Evolutionary conservation across 768 basidiomycete genomes (phyloP), one percentile per base, ranked within the genome.

Genomic region (Lenzites betulinus): DNA sequence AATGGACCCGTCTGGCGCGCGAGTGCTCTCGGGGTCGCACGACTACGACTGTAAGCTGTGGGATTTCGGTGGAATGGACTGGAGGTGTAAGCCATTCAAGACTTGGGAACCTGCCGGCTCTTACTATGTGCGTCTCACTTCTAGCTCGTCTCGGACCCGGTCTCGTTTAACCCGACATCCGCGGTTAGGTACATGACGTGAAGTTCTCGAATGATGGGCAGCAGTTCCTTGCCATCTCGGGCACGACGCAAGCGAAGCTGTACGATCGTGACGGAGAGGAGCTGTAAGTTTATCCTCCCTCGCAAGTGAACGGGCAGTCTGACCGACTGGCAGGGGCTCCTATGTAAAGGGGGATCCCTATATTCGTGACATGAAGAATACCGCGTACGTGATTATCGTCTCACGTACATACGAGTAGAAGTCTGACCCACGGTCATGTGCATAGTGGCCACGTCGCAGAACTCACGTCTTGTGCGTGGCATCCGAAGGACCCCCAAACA

Each of bases 51-150:
- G 90, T 75, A 98, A 98, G 77, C 75, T 99, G 54, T 99, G 96
- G 95, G 97, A 99, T 75, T 98, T 98, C 75, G 96, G 96, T 67
- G 97, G 97, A 16, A 99, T 99, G 97, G 90, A 92, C 70, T 78
- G 81, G 63, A 78, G 86, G 64, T 87, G 89, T 74, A 93, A 93
- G 74, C 95, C 97, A 16, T 98, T 99, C 84, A 92, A 95, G 77
- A 92, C 85, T 66, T 98, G 92, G 87, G 97, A 99, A 72, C 92
- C 95, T 62, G 88, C 91, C 60, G 94, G 92, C 64, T 92, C 88
- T 67, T 97, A 97, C 75, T 88, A 95, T 76, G 94, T 95, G 56
- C 58, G 74, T 71, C 60, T 47, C 52, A 41, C 60, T 39, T 43
- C 13, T 44, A 60, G 62, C 59, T 60, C 61, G 47, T 51, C 49